phyloP scores from a whole-genome alignment of 805 yeast genomes.

The Teunomyces cretensis region DNA sequence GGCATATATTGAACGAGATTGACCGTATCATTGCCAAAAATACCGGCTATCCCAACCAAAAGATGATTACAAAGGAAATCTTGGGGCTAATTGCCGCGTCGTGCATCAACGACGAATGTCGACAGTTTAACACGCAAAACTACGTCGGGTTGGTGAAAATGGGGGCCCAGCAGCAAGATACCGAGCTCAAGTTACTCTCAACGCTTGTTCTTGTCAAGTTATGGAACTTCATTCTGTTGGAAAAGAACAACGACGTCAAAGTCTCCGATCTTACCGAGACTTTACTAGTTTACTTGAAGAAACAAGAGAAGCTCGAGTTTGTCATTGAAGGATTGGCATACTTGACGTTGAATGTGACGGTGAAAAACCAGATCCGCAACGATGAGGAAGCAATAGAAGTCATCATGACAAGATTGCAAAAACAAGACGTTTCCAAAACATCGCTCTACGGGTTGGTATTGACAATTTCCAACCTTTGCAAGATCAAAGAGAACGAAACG shows the following conservation, averaged over 20 bases:
- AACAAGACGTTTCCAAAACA: constrained; percentile 12
- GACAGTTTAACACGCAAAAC: constrained; percentile 46
- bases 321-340: constrained; percentile 51
- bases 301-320: constrained; percentile 13
- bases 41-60: constrained; percentile 6
- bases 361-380: constrained; percentile 34
- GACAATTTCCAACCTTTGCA: constrained; percentile 40
- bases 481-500: constrained; percentile 21
- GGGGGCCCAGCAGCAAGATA: constrained; percentile 23
- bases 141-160: constrained; percentile 42
- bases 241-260: constrained; percentile 8
- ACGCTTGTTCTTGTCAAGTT: constrained; percentile 53
- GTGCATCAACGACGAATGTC: constrained; percentile 51
- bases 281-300: constrained; percentile 10
- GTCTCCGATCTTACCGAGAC: constrained; percentile 11
- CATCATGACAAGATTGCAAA: constrained; percentile 13
- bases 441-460: constrained; percentile 43
- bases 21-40: background rate
- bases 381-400: constrained; percentile 29
- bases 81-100: constrained; percentile 29
- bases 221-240: constrained; percentile 51
- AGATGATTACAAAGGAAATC: constrained; percentile 10
- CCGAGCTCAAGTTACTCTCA: constrained; percentile 32
- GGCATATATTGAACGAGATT: constrained; percentile 11
- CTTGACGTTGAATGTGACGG: constrained; percentile 34